phyloP scores from a whole-genome alignment of 1,284 basidiomycete genomes.

The Austropuccinia psidii region DNA sequence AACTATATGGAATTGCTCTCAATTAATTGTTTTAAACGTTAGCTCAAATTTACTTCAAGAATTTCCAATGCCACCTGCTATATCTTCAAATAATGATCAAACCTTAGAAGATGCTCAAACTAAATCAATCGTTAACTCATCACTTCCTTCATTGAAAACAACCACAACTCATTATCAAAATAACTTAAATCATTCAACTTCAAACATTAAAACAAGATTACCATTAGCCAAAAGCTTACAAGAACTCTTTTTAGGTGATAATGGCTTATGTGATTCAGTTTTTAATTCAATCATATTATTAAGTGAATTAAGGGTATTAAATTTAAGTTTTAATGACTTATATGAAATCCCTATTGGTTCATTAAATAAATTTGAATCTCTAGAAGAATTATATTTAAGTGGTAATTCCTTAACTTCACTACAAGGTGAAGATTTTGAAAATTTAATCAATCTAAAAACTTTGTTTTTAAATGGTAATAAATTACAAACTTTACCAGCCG shows the following conservation, averaged over 20 bases:
- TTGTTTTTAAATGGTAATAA: slow-evolving; percentile 92
- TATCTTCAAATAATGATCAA: slow-evolving; percentile 39
- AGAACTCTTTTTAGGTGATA: slow-evolving; percentile 80
- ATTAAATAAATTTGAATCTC: slow-evolving; percentile 59
- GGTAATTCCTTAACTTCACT: slow-evolving; percentile 86
- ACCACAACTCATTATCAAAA: slow-evolving; percentile 38
- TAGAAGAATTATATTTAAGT: slow-evolving; percentile 84
- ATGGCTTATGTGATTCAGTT: slow-evolving; percentile 72
- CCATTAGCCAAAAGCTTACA: slow-evolving; percentile 67
- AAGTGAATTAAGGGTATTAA: slow-evolving; percentile 69
- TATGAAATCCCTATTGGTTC: slow-evolving; percentile 73
- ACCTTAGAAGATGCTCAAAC: slow-evolving; percentile 36
- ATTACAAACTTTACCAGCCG: slow-evolving; percentile 82
- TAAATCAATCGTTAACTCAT: slow-evolving; percentile 18
- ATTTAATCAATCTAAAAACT: slow-evolving; percentile 60
- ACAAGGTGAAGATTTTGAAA: slow-evolving; percentile 76
- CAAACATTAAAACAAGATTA: slow-evolving; percentile 50
- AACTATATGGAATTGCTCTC: slow-evolving; percentile 75
- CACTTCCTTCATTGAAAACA: slow-evolving; percentile 44
- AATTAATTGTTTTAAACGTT: slow-evolving; percentile 68
- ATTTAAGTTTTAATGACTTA: slow-evolving; percentile 92
- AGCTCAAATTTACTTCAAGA: slow-evolving; percentile 77
- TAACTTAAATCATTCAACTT: slow-evolving; percentile 40
- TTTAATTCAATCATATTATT: slow-evolving; percentile 68
- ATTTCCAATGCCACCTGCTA: slow-evolving; percentile 61